Percentiles rank a stretch among this genome's conserved stretches.
Conservation (phyloP, 441 rosid species). For the Populus hybrid region DNA sequence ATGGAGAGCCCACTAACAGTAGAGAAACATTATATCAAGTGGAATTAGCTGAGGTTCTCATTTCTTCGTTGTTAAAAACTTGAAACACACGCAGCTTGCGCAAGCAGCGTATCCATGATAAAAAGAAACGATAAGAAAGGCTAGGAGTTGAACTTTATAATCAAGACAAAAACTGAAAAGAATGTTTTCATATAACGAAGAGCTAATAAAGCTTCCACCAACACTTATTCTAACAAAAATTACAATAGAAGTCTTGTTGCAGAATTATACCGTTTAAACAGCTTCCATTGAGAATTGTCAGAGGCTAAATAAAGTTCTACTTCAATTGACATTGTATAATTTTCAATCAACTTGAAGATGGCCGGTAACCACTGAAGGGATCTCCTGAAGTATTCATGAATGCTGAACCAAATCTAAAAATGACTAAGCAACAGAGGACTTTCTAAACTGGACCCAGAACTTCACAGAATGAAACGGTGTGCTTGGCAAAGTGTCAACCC, state of each 20-base stretch:
- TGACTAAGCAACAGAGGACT: conserved; percentile 1
- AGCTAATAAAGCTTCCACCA: not conserved
- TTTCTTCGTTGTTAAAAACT: not conserved
- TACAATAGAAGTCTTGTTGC: not conserved
- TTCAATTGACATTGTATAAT: not conserved
- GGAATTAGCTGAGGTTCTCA: not conserved
- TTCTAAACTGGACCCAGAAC: conserved; percentile 4
- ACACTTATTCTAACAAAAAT: not conserved
- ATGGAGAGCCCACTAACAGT: not conserved
- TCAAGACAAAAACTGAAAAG: not conserved
- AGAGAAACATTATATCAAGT: too few relatives aligned
- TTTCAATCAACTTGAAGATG: conserved; percentile 7
- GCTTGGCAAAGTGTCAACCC: not conserved
- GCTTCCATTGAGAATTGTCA: not conserved
- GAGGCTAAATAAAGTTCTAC: not conserved
- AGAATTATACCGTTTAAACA: not conserved
- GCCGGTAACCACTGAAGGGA: not conserved
- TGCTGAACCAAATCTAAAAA: not conserved
- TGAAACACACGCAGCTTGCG: not conserved
- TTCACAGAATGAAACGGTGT: not conserved
- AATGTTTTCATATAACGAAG: not conserved
- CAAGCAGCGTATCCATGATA: not conserved
- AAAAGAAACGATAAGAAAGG: not conserved
- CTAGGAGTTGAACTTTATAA: not conserved
- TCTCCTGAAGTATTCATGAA: not conserved